Base-by-base conservation (phyloP, 1,284 basidiomycete species). In the Tylopilus sp. region DNA sequence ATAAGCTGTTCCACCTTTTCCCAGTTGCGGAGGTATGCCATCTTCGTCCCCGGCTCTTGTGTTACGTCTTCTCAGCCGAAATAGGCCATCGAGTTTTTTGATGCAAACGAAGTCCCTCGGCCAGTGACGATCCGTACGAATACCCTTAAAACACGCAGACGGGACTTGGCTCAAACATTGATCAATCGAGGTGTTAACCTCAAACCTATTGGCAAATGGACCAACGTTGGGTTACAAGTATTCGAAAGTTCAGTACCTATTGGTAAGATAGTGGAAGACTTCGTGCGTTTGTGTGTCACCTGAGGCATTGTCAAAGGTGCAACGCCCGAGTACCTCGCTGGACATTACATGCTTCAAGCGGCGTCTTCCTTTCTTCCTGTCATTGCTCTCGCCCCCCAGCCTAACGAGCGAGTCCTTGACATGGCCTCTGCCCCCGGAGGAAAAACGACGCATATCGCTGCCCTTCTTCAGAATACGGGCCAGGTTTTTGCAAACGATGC, bases 341-440 rank as follows among this genome's bases (percentile, higher is more conserved):
- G 97, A 3, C 95, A 99, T 68, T 99, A 99, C 74, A 99, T 99
- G 92, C 88, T 99, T 16, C 97, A 99, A 74, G 93, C 97, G 4
- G 97, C 97, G 4, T 97, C 94, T 6, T 98, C 95, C 1, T 98
- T 99, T 79, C 78, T 99, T n/a, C 97, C 97, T 37, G 96, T 98
- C 59, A 95, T 99, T 58, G 93, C 97, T 1, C 84, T 99, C 33
- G 77, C 84, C 18, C 97, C 97, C 15, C 90, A 96, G 64, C 93
- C 94, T 1, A 82, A 91, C 55, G 97, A 99, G 68, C 88, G 95
- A 23, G 84, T 98, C 5, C 79, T 99, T 51, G 97, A 99, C 68
- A 99, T 99, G 97, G 95, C 96, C 2, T 96, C 93, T 42, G 95
- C 97, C 0, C 97, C 97, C 0, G 97, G 97, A 29, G 97, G 97